Percentiles rank a stretch among this genome's conserved stretches.
Evolutionary conservation across 345 rosid species (phyloP).

Genomic region (Geranium brycei): DNA sequence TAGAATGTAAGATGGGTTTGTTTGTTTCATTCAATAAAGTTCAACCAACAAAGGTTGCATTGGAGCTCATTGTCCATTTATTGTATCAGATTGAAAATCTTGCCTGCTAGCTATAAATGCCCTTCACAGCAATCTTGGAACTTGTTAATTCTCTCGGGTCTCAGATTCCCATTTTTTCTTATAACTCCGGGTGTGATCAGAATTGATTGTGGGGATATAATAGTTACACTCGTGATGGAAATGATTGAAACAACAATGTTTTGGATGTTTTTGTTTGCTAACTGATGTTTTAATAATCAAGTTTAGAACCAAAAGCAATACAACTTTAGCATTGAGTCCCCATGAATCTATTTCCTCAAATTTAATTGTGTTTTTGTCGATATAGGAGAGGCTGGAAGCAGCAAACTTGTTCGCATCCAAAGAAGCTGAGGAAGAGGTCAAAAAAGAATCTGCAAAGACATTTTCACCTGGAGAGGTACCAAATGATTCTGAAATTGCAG

Average conservation of each 20-base stretch:
- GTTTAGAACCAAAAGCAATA: too few species aligned
- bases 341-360: neutral
- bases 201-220: too few species aligned
- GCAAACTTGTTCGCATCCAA: conserved; percentile 63
- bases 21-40: neutral
- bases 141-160: neutral
- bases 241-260: too few species aligned
- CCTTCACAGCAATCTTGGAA: neutral
- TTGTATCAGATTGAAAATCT: neutral
- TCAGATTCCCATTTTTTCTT: neutral
- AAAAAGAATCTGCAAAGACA: conserved; percentile 47
- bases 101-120: neutral
- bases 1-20: neutral
- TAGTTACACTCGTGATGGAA: too few species aligned
- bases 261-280: too few species aligned
- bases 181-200: too few species aligned
- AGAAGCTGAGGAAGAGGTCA: conserved; percentile 82
- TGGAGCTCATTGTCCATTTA: neutral
- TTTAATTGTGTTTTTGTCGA: conserved; percentile 7
- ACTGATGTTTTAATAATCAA: too few species aligned
- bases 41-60: neutral
- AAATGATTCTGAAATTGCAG: conserved; percentile 37
- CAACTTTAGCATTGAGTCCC: too few species aligned
- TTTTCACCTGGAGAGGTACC: conserved; percentile 43
- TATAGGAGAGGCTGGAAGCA: conserved; percentile 94